Evolutionary conservation across 495 filamentous ascomycete species (phyloP).

Genomic region (Penicillium robsamsonii): DNA sequence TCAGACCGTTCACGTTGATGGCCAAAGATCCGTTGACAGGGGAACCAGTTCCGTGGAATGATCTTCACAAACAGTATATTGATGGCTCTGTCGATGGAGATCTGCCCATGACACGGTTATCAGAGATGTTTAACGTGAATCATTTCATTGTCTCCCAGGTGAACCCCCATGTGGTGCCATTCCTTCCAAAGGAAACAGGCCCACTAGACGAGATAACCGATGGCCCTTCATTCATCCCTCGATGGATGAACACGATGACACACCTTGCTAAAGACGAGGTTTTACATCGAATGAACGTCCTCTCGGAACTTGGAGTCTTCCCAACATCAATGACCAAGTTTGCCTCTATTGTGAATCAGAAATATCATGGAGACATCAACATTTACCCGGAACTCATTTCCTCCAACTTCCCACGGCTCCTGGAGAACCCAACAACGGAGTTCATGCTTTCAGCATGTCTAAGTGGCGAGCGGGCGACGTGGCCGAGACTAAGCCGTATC

Average conservation of each 20-base stretch:
- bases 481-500: constrained; percentile 82
- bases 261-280: constrained; percentile 78
- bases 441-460: constrained; percentile 79
- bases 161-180: constrained; percentile 91
- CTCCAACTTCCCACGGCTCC: constrained; percentile 68
- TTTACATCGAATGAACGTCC: constrained; percentile 74
- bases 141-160: constrained; percentile 97
- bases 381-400: constrained; percentile 80
- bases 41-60: constrained; percentile 77
- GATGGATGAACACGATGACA: constrained; percentile 67
- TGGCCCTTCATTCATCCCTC: constrained; percentile 39
- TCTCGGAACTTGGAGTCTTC: constrained; percentile 81
- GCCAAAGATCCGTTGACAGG: constrained; percentile 86
- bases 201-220: constrained; percentile 38
- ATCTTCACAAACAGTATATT: constrained; percentile 78
- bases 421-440: constrained; percentile 85
- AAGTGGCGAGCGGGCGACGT: constrained; percentile 80
- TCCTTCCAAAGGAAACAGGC: constrained; percentile 70
- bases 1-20: constrained; percentile 69
- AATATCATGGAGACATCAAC: constrained; percentile 93
- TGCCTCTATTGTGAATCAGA: constrained; percentile 78
- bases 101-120: constrained; percentile 83
- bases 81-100: constrained; percentile 95
- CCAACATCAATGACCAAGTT: constrained; percentile 77
- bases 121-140: constrained; percentile 98